Evolutionary conservation across 2,329 filamentous ascomycete species (phyloP), one percentile per base, ranked within the genome.

Genomic region (Chalara sp.): DNA sequence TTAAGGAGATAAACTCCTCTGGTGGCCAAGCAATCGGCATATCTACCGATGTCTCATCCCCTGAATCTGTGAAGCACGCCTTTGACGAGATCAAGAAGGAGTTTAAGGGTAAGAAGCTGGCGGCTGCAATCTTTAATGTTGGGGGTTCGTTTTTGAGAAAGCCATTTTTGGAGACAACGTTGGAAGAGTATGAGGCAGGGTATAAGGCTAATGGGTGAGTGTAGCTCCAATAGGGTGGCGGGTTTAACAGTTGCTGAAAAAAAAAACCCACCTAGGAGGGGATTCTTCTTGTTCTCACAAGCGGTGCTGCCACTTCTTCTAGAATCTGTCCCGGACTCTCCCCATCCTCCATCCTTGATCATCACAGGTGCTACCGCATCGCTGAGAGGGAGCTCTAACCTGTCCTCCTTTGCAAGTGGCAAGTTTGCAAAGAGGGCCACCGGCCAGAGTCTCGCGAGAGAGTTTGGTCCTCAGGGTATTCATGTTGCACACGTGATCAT

Each of bases 321-420:
- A 2, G 75, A 81, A 28, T 74, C 83, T 0, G 77, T 81, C 1
- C 61, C 67, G 33, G 66, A 67, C 0, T 69, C 72, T 42, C 72
- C 77, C 32, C 69, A 89, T 62, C 87, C 89, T 5, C 89, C 89
- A 0, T 85, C 86, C 0, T 72, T 96, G 21, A 85, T 96, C 61
- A 87, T 95, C 68, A 95, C 90, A 0, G 90, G 90, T 32, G 89
- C 90, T 0, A 95, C 90, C 0, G 90, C 89, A 0, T 88, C 85
- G 0, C 59, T 92, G 13, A 86, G 84, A 61, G 87, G 86, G 4
- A 85, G 81, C 8, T 82, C 87, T 0, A 71, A 73, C 10, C 86
- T 89, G 66, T 73, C 81, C 1, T 71, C 78, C 6, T 95, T 96
- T 63, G 85, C 89, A 0, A 80, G 83, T 2, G 86, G 85, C 31